Base-by-base conservation (phyloP, 2,329 filamentous ascomycete genomes). In the Hysterium pulicare region DNA sequence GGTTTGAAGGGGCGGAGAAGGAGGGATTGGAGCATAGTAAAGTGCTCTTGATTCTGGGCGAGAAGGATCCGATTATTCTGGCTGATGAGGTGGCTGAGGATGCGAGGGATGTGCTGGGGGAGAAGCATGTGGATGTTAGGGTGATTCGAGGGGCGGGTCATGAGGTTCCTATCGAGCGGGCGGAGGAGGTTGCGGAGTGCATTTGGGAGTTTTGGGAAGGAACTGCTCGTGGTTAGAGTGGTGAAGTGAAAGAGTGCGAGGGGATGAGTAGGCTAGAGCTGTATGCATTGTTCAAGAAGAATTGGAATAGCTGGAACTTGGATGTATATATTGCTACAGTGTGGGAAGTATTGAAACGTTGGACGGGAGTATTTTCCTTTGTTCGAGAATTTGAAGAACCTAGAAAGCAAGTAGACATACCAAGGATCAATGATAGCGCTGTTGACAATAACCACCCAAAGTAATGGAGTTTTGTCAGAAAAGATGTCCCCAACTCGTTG, bases 31-130 rank as follows among this genome's bases (percentile, higher is more conserved):
- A 63, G 43, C 62, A 64, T 44, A 73, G 71, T 0, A 81, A 79
- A 55, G 75, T 88, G 8, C 68, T 86, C 33, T 65, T 90, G 7
- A 67, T 91, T 11, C 70, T 87, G 10, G 87, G 84, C 0, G 74
- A 76, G 45, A 71, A 73, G 33, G 87, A 93, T 62, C 70, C 77
- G 0, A 79, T 90, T 17, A 79, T 90, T 32, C 66, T 82, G n/a
- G 73, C 74, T 42, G 73, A 81, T 6, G 84, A 90, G 66, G 66
- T 83, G 19, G 66, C 78, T 1, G 74, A 78, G 33, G 86, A 90
- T 62, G 79, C 78, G 2, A 71, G 66, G 8, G 67, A 67, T 9
- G 74, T 76, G 11, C 62, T 89, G 17, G 81, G 82, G 2, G 65
- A 70, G 19, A 28, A 13, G 24, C 8, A 28, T 7, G 7, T 7